phyloP scores from a whole-genome alignment of 257 asterid genomes.

The Striga asiatica region DNA sequence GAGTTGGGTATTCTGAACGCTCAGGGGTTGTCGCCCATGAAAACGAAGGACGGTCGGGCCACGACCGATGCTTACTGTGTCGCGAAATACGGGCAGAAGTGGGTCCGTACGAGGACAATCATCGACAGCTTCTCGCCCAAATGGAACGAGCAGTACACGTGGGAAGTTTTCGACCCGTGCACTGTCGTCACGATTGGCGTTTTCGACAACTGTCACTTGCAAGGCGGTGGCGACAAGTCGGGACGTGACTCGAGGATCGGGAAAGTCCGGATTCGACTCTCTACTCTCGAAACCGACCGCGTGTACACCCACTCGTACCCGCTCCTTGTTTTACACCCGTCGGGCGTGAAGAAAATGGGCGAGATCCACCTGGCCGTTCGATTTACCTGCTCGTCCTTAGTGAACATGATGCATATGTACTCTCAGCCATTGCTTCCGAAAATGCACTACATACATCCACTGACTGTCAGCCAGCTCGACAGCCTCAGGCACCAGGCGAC shows the following conservation, averaged over 20 bases:
- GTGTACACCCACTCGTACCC: slow-evolving; percentile 62
- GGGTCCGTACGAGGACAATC: slow-evolving; percentile 64
- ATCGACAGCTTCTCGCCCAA: slow-evolving; percentile 56
- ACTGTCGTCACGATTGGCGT: slow-evolving; percentile 65
- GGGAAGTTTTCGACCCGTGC: slow-evolving; percentile 77
- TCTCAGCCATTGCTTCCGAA: slow-evolving; percentile 56
- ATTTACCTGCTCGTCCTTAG: slow-evolving; percentile 51
- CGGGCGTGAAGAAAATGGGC: slow-evolving; percentile 73
- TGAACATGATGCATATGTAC: slow-evolving; percentile 62
- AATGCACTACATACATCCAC: slow-evolving; percentile 64
- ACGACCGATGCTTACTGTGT: slow-evolving; percentile 70
- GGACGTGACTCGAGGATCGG: slow-evolving; percentile 62
- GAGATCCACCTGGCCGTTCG: slow-evolving; percentile 64
- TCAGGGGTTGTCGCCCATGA: slow-evolving; percentile 54
- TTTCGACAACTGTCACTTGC: slow-evolving; percentile 54
- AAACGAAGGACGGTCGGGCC: slow-evolving; percentile 44
- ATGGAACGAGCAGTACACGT: slow-evolving; percentile 77
- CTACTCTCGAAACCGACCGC: slow-evolving; percentile 59
- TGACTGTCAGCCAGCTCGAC: slow-evolving; percentile 53
- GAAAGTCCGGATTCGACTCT: slow-evolving; percentile 65
- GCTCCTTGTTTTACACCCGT: slow-evolving; percentile 52
- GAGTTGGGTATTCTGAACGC: slow-evolving; percentile 60
- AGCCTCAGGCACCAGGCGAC: slow-evolving; percentile 65
- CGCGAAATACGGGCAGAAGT: slow-evolving; percentile 59
- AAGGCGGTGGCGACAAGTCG: slow-evolving; percentile 39